These are phyloP conservation scores for Oemleria cerasiformis DNA, from an alignment of 306 rosid genomes.

Conservation along the genomic window DNA sequence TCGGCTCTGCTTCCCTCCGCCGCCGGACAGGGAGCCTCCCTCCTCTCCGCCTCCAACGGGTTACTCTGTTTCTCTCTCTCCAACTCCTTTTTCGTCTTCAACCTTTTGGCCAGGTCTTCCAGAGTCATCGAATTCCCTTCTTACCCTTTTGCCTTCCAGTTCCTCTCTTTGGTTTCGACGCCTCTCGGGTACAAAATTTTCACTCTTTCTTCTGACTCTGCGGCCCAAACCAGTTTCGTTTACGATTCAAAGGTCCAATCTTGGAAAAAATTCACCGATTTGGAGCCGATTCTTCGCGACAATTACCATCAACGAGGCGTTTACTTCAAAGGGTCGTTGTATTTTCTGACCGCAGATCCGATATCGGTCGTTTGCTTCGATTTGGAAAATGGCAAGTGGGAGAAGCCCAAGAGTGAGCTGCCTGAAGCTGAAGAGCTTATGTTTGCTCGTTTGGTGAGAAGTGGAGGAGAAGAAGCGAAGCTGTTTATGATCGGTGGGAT, in stretches of 20 bases:
- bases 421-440: slow-evolving; percentile 48
- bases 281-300: slow-evolving; percentile 38
- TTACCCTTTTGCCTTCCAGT: slow-evolving; percentile 45
- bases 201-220: slow-evolving; percentile 36
- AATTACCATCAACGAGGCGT: slow-evolving; percentile 59
- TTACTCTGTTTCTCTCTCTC: slow-evolving; percentile 61
- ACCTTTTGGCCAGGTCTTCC: slow-evolving; percentile 52
- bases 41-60: slow-evolving; percentile 63
- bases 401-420: slow-evolving; percentile 25
- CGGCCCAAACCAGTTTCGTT: slow-evolving; percentile 37
- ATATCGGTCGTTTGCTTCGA: slow-evolving; percentile 58
- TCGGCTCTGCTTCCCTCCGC: slow-evolving; percentile 36
- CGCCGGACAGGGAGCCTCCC: slow-evolving; percentile 31
- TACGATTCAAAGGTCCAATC: slow-evolving; percentile 46
- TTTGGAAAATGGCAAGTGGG: slow-evolving; percentile 63
- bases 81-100: slow-evolving; percentile 57
- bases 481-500: slow-evolving; percentile 74
- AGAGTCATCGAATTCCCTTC: slow-evolving; percentile 54
- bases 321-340: slow-evolving; percentile 42
- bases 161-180: slow-evolving; percentile 58
- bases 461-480: slow-evolving; percentile 42
- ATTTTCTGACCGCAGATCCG: slow-evolving; percentile 65
- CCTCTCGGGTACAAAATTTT: slow-evolving; percentile 56
- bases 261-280: slow-evolving; percentile 49
- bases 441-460: slow-evolving; percentile 62